These are phyloP conservation scores for Mortierella sp. DNA, from an alignment of 371 early-diverging fungal species.

Conservation along the genomic window DNA sequence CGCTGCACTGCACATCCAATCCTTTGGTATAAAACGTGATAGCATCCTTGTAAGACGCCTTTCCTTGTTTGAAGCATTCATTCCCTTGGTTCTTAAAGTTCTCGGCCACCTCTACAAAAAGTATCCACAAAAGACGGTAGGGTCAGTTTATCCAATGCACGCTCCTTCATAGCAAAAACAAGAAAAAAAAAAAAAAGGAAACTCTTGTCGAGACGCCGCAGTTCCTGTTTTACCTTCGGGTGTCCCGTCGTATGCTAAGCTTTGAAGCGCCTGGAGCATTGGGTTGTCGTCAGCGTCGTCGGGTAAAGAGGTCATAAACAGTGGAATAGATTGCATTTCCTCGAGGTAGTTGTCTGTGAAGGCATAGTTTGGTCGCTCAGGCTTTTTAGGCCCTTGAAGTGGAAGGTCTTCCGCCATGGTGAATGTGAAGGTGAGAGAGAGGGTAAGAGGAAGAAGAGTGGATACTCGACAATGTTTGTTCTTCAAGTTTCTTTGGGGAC, in stretches of 20 bases:
- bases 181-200: not conserved
- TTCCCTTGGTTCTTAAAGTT: constrained; percentile 98
- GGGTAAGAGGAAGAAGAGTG: not conserved
- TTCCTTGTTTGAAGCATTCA: constrained; percentile 84
- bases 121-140: not conserved
- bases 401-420: constrained; percentile 41
- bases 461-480: too few relatives aligned
- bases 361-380: constrained; percentile 40
- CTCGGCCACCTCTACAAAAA: constrained; percentile 81
- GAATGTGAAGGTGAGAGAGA: not conserved
- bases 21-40: constrained; percentile 89
- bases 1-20: constrained; percentile 81
- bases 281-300: constrained; percentile 81
- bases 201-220: too few relatives aligned
- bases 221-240: constrained; percentile 81
- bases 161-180: not conserved
- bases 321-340: constrained; percentile 80
- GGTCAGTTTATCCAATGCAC: not conserved
- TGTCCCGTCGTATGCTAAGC: constrained; percentile 91
- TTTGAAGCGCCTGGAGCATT: constrained; percentile 85
- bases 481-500: too few relatives aligned
- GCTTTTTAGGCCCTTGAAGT: constrained; percentile 41
- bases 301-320: constrained; percentile 90
- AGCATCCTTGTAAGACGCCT: constrained; percentile 79
- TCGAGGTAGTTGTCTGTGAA: constrained; percentile 60